Evolutionary conservation across 2,329 filamentous ascomycete genomes (phyloP).

Genomic region (Cladobotryum protrusum): DNA sequence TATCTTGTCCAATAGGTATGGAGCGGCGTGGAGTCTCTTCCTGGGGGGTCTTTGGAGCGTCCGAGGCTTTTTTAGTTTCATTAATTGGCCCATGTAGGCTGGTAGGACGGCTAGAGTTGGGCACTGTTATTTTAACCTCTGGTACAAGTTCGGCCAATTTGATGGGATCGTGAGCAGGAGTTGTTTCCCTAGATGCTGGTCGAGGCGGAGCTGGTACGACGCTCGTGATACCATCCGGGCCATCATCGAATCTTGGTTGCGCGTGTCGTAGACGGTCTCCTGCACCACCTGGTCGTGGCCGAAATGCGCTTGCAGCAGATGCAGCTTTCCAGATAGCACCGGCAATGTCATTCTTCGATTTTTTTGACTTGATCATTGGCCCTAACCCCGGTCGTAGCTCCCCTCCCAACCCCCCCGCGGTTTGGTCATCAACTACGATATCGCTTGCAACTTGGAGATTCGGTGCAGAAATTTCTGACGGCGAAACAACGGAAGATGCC

Average conservation of each 20-base stretch:
- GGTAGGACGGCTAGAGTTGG: constrained; percentile 33
- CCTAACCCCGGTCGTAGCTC: constrained; percentile 68
- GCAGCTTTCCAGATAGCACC: constrained; percentile 70
- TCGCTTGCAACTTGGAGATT: constrained; percentile 1
- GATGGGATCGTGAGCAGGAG: constrained; percentile 19
- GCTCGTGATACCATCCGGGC: constrained; percentile 81
- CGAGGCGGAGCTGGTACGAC: constrained; percentile 74
- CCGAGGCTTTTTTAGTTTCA: constrained; percentile 23
- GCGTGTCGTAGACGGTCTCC: constrained; percentile 68
- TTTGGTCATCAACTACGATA: background rate
- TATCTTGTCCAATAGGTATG: constrained; percentile 64
- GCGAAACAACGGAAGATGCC: background rate
- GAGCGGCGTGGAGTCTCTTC: constrained; percentile 51
- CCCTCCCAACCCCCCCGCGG: constrained; percentile 20
- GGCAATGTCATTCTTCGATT: constrained; percentile 65
- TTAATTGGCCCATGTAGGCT: constrained; percentile 34
- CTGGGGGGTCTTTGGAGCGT: constrained; percentile 22
- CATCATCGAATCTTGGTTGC: constrained; percentile 53
- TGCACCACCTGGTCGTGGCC: constrained; percentile 80
- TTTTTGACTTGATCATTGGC: constrained; percentile 83
- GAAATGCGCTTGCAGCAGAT: constrained; percentile 58
- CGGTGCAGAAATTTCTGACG: background rate
- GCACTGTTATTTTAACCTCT: constrained; percentile 53
- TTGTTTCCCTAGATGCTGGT: constrained; percentile 33
- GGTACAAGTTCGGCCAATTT: constrained; percentile 39